A percentile compares a stretch with the other conserved stretches of the same genome.
These are phyloP conservation scores for Arabidopsis arenosa DNA, from an alignment of 345 rosid genomes.

Conservation along the genomic window DNA sequence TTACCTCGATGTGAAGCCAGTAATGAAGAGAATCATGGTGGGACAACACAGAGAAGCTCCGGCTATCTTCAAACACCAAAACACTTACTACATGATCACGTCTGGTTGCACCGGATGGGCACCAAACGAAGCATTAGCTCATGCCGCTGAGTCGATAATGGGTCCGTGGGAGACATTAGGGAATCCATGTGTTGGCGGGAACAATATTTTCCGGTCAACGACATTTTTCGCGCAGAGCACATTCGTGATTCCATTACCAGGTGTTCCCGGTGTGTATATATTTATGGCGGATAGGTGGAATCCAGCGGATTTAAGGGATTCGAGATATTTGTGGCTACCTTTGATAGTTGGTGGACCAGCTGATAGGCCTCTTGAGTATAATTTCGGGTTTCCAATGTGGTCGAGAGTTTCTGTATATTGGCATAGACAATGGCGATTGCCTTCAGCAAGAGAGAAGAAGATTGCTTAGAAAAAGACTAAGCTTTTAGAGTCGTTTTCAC, in stretches of 20 bases:
- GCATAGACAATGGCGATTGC: conserved; percentile 92
- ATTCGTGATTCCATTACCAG: conserved; percentile 70
- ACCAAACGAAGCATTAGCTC: conserved; percentile 85
- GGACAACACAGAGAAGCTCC: conserved; percentile 96
- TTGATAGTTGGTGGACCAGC: conserved; percentile 82
- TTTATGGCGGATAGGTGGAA: conserved; percentile 99
- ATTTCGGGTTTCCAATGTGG: conserved; percentile 83
- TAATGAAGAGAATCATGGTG: conserved; percentile 64
- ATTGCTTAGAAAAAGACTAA: conserved; percentile 7
- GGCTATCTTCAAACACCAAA: conserved; percentile 72
- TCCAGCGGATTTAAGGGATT: conserved; percentile 79
- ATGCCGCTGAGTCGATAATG: conserved; percentile 88
- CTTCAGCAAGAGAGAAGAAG: conserved; percentile 46
- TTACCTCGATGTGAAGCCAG: conserved; percentile 66
- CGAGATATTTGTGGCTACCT: conserved; percentile 88
- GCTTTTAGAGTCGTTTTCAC: background rate
- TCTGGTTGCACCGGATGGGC: conserved; percentile 98
- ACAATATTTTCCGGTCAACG: conserved; percentile 61
- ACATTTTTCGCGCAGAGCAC: conserved; percentile 91
- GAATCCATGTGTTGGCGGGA: conserved; percentile 89
- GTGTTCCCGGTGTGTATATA: conserved; percentile 70
- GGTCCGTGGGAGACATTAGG: conserved; percentile 97
- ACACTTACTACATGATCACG: conserved; percentile 92
- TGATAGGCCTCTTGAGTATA: conserved; percentile 76
- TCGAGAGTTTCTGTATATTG: conserved; percentile 91